Evolutionary conservation across 2,329 filamentous ascomycete species (phyloP).

Genomic region (Colletotrichum zoysiae): DNA sequence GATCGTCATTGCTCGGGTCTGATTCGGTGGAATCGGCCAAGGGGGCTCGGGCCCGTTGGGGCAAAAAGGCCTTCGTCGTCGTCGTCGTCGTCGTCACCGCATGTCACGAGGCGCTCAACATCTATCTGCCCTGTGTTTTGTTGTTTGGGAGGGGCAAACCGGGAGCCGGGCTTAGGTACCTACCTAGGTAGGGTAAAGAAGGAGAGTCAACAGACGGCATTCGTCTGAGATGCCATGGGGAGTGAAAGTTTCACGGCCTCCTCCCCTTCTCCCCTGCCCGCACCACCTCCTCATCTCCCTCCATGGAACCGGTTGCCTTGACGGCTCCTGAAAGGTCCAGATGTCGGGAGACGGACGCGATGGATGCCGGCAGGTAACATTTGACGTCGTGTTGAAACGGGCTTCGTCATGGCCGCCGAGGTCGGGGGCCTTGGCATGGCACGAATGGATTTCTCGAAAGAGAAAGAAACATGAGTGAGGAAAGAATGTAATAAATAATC

Average conservation of each 20-base stretch:
- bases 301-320: neutral
- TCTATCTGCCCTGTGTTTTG: neutral
- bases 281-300: neutral
- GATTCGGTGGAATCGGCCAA: no score
- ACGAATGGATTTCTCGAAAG: neutral
- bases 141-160: neutral
- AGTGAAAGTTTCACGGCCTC: conserved; percentile 21
- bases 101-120: neutral
- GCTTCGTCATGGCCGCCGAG: conserved; percentile 8
- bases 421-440: no score
- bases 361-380: conserved; percentile 21
- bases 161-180: neutral
- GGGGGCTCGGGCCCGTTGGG: neutral
- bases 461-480: neutral
- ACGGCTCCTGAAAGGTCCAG: neutral
- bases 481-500: neutral
- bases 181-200: neutral
- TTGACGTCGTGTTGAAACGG: conserved; percentile 32
- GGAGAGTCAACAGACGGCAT: conserved; percentile 10
- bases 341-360: conserved; percentile 2
- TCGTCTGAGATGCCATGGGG: conserved; percentile 14
- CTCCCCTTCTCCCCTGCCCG: neutral
- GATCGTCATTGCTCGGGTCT: neutral
- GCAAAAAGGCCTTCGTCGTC: neutral
- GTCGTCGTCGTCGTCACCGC: neutral